A percentile compares a stretch with the other conserved stretches of the same genome.
Conservation (phyloP, 179 eudicot genomes). For the Silene vulgaris region DNA sequence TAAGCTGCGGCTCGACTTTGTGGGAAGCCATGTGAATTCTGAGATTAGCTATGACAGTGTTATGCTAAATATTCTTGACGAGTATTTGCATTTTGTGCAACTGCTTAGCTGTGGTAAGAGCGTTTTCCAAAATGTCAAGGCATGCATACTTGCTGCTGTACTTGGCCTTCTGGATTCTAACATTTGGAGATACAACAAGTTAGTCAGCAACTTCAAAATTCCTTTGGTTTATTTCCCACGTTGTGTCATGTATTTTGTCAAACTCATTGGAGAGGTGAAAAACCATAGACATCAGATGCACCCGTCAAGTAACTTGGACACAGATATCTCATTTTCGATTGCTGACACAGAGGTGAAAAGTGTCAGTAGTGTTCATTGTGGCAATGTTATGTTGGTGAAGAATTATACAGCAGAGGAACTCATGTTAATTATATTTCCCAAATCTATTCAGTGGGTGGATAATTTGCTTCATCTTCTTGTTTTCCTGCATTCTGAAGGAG, state of each 20-base stretch:
- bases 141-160: conserved; percentile 60
- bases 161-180: conserved; percentile 52
- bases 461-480: conserved; percentile 63
- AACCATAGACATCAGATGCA: conserved; percentile 36
- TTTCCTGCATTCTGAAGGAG: conserved; percentile 83
- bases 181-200: conserved; percentile 54
- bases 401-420: conserved; percentile 59
- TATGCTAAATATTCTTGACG: conserved; percentile 57
- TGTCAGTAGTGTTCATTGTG: conserved; percentile 41
- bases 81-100: conserved; percentile 67
- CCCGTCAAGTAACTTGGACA: conserved; percentile 35
- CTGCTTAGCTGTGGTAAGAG: conserved; percentile 45
- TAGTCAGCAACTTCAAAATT: conserved; percentile 46
- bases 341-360: conserved; percentile 33
- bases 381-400: conserved; percentile 41
- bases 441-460: conserved; percentile 74
- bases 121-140: conserved; percentile 64
- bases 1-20: conserved; percentile 59
- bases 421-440: conserved; percentile 50
- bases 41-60: conserved; percentile 62
- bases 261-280: conserved; percentile 63
- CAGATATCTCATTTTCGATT: conserved; percentile 25
- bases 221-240: conserved; percentile 83
- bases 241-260: conserved; percentile 53
- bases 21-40: conserved; percentile 36